A percentile compares a stretch with the other conserved stretches of the same genome.
phyloP scores from a whole-genome alignment of 768 basidiomycete genomes.

The Boletus subparvulus region DNA sequence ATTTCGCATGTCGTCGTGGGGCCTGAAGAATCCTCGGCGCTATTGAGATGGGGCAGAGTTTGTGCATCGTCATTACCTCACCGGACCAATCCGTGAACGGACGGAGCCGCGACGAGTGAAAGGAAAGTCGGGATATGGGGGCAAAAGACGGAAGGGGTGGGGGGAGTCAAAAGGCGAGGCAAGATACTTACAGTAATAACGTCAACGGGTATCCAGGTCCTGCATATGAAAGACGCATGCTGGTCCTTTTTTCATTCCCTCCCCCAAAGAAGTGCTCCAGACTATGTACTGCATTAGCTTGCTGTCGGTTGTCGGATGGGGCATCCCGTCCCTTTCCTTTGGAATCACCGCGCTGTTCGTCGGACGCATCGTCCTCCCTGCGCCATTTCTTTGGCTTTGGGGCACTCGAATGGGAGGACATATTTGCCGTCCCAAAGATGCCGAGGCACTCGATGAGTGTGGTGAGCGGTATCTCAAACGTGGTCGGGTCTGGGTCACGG shows the following conservation, averaged over 20 bases:
- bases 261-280: constrained; percentile 63
- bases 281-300: constrained; percentile 7
- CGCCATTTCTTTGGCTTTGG: constrained; percentile 50
- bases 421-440: constrained; percentile 80
- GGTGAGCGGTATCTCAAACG: constrained; percentile 82
- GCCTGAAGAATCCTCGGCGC: constrained; percentile 75
- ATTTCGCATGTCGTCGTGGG: constrained; percentile 89
- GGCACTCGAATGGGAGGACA: constrained; percentile 29
- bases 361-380: constrained; percentile 46
- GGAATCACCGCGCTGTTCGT: constrained; percentile 38
- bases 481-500: constrained; percentile 28
- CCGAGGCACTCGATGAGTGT: constrained; percentile 89
- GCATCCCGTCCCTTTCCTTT: constrained; percentile 27
- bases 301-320: constrained; percentile 19
- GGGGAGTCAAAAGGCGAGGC: neutral
- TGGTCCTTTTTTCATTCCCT: constrained; percentile 62
- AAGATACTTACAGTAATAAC: constrained; percentile 67
- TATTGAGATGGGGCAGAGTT: constrained; percentile 24
- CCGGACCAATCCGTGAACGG: constrained; percentile 1
- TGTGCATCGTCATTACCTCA: constrained; percentile 3
- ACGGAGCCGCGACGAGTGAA: neutral
- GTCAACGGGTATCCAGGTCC: constrained; percentile 78
- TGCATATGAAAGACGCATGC: constrained; percentile 81
- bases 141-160: neutral
- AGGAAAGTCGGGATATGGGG: neutral